These are phyloP conservation scores for Cryptococcus depauperatus DNA, from an alignment of 1,284 basidiomycete species.

Conservation along the genomic window DNA sequence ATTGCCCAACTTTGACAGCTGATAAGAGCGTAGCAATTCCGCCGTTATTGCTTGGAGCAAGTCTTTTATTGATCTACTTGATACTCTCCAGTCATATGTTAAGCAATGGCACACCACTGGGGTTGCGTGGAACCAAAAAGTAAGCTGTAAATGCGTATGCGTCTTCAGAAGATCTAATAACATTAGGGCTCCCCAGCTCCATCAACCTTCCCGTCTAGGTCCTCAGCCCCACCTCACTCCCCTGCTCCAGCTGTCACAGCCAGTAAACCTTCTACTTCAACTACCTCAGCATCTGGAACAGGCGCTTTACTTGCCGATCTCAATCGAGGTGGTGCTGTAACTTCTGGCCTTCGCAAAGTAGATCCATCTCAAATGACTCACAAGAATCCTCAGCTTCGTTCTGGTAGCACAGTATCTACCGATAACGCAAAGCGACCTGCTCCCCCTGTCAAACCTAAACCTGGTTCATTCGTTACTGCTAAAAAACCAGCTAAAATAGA, in stretches of 20 bases:
- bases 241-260: constrained; percentile 54
- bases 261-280: constrained; percentile 42
- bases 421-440: constrained; percentile 37
- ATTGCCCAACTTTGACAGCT: not conserved
- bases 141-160: constrained; percentile 45
- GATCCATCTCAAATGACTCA: constrained; percentile 96
- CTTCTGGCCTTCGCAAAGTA: constrained; percentile 84
- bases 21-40: constrained; percentile 56
- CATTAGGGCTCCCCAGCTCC: constrained; percentile 58
- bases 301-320: constrained; percentile 87
- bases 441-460: constrained; percentile 57
- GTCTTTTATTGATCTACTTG: constrained; percentile 62
- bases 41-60: constrained; percentile 85
- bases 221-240: constrained; percentile 47
- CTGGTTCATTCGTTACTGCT: constrained; percentile 46
- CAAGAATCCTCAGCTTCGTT: constrained; percentile 85
- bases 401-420: constrained; percentile 57
- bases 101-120: constrained; percentile 82
- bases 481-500: constrained; percentile 92
- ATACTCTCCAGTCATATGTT: constrained; percentile 74
- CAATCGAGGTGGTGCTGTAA: constrained; percentile 84
- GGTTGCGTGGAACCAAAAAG: constrained; percentile 80
- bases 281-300: constrained; percentile 52
- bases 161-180: not conserved
- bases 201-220: constrained; percentile 49